Conservation (phyloP, 805 yeast species). For the Candida piceae region DNA sequence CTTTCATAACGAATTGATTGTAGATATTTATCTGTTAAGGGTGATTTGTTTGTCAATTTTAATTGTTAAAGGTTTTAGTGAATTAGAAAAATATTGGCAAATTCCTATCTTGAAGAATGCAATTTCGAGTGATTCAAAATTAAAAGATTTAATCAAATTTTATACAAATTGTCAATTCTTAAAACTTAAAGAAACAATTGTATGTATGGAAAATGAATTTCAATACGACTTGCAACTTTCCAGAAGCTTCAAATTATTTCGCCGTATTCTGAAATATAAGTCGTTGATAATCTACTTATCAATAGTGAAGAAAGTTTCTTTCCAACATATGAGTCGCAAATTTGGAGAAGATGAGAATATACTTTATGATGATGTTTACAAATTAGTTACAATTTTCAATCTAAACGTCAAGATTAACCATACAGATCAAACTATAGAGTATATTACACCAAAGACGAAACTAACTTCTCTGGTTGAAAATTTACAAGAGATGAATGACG, state of each 20-base stretch:
- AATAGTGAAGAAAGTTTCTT: slow-evolving; percentile 18
- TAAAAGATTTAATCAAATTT: slow-evolving; percentile 21
- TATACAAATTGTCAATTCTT: slow-evolving; percentile 24
- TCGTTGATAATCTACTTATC: slow-evolving; percentile 31
- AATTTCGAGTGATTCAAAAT: slow-evolving; percentile 16
- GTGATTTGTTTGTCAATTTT: slow-evolving; percentile 17
- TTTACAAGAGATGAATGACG: slow-evolving; percentile 7
- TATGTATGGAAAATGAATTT: slow-evolving; percentile 8
- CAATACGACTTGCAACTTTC: slow-evolving; percentile 20
- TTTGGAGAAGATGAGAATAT: slow-evolving; percentile 15
- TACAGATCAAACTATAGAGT: slow-evolving; percentile 9
- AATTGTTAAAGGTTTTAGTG: slow-evolving; percentile 10
- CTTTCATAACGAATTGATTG: slow-evolving; percentile 14
- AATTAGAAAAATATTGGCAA: slow-evolving; percentile 8
- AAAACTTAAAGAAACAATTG: slow-evolving; percentile 14
- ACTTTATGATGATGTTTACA: slow-evolving; percentile 15
- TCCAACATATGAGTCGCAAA: slow-evolving; percentile 16
- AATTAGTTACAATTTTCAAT: slow-evolving; percentile 18
- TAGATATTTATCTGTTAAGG: slow-evolving; percentile 16
- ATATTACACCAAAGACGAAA: neutral
- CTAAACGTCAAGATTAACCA: slow-evolving; percentile 24
- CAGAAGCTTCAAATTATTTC: slow-evolving; percentile 20
- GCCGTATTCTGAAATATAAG: slow-evolving; percentile 25
- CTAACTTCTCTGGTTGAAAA: slow-evolving; percentile 1
- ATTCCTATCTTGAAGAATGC: slow-evolving; percentile 11